Percentiles rank a stretch among this genome's conserved stretches.
Conservation (phyloP, 352 stramenopile genomes). For the Blastocystis sp. region DNA sequence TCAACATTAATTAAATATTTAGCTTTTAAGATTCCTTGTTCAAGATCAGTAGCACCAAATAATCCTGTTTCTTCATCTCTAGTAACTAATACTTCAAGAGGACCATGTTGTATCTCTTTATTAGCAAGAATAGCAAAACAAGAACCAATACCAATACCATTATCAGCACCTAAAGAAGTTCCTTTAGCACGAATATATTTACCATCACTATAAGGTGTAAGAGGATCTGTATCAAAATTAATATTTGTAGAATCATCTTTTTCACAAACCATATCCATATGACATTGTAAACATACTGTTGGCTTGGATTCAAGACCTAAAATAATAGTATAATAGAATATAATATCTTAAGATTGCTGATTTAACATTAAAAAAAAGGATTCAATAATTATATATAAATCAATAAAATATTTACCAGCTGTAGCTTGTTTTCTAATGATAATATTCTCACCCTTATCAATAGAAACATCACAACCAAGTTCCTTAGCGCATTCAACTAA, state of each 20-base stretch:
- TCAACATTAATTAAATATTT: conserved; percentile 33
- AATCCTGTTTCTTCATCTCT: conserved; percentile 32
- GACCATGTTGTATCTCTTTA: conserved; percentile 33
- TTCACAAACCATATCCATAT: conserved; percentile 38
- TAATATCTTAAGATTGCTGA: too few relatives aligned
- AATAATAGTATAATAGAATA: too few relatives aligned
- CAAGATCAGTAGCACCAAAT: conserved; percentile 25
- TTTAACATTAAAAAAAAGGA: too few relatives aligned
- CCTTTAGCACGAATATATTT: conserved; percentile 32
- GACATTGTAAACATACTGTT: conserved; percentile 32
- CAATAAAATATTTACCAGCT: too few relatives aligned
- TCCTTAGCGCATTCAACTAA: conserved; percentile 25
- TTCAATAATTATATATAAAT: too few relatives aligned
- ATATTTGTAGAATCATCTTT: conserved; percentile 19
- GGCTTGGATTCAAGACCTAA: conserved; percentile 32
- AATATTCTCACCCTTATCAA: conserved; percentile 33
- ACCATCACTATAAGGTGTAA: conserved; percentile 25
- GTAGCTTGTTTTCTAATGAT: conserved; percentile 36
- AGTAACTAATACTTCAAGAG: conserved; percentile 27
- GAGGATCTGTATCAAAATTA: conserved; percentile 31
- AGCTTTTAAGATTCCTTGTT: conserved; percentile 27
- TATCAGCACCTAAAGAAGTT: conserved; percentile 30
- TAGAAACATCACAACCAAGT: conserved; percentile 25
- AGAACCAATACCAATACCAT: conserved; percentile 22
- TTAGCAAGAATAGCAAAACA: conserved; percentile 30